Evolutionary conservation across 768 basidiomycete genomes (phyloP).

Genomic region (Rhodotorula kratochvilovae): DNA sequence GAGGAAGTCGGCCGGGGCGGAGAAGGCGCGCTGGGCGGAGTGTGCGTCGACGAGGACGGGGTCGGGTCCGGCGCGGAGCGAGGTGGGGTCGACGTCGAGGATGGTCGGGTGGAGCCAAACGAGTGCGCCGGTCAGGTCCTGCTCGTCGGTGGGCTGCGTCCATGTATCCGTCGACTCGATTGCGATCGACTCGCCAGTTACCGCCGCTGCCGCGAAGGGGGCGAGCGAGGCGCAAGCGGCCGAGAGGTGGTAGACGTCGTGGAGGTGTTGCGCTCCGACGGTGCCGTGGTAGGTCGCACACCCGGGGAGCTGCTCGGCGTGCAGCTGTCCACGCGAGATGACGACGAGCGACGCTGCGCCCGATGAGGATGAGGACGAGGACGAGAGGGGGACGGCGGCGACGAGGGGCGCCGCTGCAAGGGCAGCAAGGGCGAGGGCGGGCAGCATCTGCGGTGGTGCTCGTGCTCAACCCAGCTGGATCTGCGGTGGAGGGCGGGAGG

Average conservation of each 20-base stretch:
- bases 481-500: too few species aligned
- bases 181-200: neutral
- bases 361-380: neutral
- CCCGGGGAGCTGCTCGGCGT: too few species aligned
- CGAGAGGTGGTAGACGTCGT: slow-evolving; percentile 17
- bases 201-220: too few species aligned
- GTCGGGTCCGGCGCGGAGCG: neutral
- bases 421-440: neutral
- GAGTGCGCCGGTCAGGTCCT: neutral
- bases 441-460: too few species aligned
- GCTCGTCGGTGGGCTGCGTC: neutral
- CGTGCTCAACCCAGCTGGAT: too few species aligned
- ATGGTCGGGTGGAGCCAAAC: slow-evolving; percentile 5
- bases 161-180: too few species aligned
- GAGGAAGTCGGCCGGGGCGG: neutral
- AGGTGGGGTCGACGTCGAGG: neutral
- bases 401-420: neutral
- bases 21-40: neutral
- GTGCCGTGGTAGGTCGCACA: neutral
- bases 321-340: neutral
- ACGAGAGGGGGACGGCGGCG: neutral
- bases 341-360: neutral
- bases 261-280: neutral
- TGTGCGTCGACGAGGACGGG: neutral
- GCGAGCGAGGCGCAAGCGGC: neutral